Conservation (phyloP, 805 yeast species). For the Priceomyces fermenticarens region DNA sequence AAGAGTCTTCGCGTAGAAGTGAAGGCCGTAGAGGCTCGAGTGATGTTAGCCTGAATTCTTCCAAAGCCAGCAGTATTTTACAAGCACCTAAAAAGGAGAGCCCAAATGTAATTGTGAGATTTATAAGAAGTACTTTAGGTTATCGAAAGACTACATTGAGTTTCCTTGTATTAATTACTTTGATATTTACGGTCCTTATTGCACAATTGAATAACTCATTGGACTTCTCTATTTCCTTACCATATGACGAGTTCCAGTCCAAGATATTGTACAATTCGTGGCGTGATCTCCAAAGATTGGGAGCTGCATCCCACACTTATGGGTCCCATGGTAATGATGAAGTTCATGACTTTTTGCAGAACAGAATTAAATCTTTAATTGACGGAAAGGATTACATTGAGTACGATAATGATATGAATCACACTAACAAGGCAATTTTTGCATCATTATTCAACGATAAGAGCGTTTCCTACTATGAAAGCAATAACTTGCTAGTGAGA, state of each 20-base stretch:
- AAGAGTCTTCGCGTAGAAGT: background rate
- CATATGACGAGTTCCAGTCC: slow-evolving; percentile 37
- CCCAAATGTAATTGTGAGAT: slow-evolving; percentile 22
- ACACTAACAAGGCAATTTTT: slow-evolving; percentile 47
- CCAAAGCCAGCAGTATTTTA: background rate
- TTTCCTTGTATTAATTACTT: slow-evolving; percentile 48
- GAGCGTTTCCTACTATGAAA: slow-evolving; percentile 72
- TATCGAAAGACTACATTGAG: slow-evolving; percentile 73
- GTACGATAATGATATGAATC: slow-evolving; percentile 38
- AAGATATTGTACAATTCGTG: slow-evolving; percentile 49
- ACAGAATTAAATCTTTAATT: slow-evolving; percentile 38
- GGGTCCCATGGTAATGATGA: slow-evolving; percentile 71
- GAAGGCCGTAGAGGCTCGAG: background rate
- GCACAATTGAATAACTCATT: slow-evolving; percentile 37
- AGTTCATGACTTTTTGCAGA: slow-evolving; percentile 64
- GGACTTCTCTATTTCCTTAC: slow-evolving; percentile 39
- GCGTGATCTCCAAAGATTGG: slow-evolving; percentile 69
- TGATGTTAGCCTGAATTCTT: background rate
- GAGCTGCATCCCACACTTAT: slow-evolving; percentile 71
- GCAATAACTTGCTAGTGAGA: slow-evolving; percentile 76
- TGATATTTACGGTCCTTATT: slow-evolving; percentile 37
- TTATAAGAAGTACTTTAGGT: slow-evolving; percentile 53
- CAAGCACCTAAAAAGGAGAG: background rate
- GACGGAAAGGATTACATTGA: slow-evolving; percentile 28
- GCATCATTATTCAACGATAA: slow-evolving; percentile 46